phyloP scores from a whole-genome alignment of 2,329 filamentous ascomycete genomes.

The Aureobasidium sp. region DNA sequence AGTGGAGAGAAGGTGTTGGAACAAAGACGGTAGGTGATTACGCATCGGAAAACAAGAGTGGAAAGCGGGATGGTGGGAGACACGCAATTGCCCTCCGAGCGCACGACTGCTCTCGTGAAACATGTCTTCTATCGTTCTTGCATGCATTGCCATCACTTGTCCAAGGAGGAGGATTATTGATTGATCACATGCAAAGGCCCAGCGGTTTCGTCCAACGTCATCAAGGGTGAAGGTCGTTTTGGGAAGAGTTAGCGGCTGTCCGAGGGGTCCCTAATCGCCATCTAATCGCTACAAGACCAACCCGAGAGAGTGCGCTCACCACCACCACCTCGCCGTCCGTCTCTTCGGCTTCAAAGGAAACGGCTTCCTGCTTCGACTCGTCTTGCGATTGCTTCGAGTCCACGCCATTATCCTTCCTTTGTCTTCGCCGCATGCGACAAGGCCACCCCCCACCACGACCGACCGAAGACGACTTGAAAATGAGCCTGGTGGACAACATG shows the following conservation, averaged over 20 bases:
- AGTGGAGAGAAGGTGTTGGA: not conserved
- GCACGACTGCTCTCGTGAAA: not conserved
- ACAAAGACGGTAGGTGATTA: constrained; percentile 1
- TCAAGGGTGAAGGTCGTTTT: not conserved
- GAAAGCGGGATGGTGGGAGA: constrained; percentile 5
- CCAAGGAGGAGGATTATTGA: not conserved
- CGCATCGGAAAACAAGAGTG: not conserved
- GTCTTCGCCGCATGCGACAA: not conserved
- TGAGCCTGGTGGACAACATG: constrained; percentile 4
- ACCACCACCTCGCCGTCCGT: not conserved
- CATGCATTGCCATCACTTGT: not conserved
- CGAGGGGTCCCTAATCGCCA: constrained; percentile 4
- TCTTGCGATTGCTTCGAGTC: not conserved
- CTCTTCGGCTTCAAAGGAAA: not conserved
- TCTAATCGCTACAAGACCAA: not conserved
- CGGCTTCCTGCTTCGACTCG: not conserved
- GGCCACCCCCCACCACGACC: not conserved
- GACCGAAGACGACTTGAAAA: not conserved
- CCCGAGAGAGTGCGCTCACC: not conserved
- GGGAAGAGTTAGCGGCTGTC: not conserved
- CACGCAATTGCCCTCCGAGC: not conserved
- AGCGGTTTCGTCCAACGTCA: constrained; percentile 6
- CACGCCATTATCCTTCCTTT: not conserved
- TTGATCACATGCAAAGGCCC: constrained; percentile 3
- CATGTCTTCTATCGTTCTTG: not conserved